A percentile compares a stretch with the other conserved stretches of the same genome.
Conservation (phyloP, 768 basidiomycete species). For the Leccinum boreale region DNA sequence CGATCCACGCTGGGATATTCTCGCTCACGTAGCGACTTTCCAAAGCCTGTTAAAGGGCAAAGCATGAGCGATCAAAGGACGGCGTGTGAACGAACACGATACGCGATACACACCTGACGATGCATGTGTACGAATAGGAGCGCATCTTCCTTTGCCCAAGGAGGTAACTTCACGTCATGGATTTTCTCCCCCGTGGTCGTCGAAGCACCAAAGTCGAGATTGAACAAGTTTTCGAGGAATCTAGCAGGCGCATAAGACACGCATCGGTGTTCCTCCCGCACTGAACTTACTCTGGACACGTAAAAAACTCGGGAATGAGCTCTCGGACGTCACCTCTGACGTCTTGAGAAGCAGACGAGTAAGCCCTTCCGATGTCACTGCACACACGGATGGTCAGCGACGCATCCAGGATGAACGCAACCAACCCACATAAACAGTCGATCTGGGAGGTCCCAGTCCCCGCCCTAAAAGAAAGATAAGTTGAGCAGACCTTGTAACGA, state of each 20-base stretch:
- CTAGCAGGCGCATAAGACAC: conserved; percentile 35
- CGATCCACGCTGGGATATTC: conserved; percentile 85
- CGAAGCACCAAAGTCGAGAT: conserved; percentile 75
- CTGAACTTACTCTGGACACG: conserved; percentile 65
- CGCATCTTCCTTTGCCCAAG: conserved; percentile 86
- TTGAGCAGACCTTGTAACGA: neutral
- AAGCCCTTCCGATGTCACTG: conserved; percentile 78
- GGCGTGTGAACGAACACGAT: neutral
- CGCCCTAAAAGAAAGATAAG: conserved; percentile 54
- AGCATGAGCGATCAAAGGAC: neutral
- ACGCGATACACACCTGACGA: conserved; percentile 51
- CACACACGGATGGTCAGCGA: conserved; percentile 3
- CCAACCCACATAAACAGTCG: conserved; percentile 67
- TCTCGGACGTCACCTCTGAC: conserved; percentile 91
- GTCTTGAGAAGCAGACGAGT: conserved; percentile 81
- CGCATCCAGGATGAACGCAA: neutral
- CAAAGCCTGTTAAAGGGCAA: conserved; percentile 52
- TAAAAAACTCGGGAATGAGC: conserved; percentile 87
- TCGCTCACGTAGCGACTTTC: conserved; percentile 88
- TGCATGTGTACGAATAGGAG: conserved; percentile 78
- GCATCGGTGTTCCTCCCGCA: neutral
- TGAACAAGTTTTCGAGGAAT: conserved; percentile 77
- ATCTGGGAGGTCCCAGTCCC: conserved; percentile 93
- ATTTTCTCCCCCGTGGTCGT: conserved; percentile 76
- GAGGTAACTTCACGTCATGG: conserved; percentile 83